These are phyloP conservation scores for Cladophialophora immunda DNA, from an alignment of 2,329 filamentous ascomycete genomes.

Conservation along the genomic window DNA sequence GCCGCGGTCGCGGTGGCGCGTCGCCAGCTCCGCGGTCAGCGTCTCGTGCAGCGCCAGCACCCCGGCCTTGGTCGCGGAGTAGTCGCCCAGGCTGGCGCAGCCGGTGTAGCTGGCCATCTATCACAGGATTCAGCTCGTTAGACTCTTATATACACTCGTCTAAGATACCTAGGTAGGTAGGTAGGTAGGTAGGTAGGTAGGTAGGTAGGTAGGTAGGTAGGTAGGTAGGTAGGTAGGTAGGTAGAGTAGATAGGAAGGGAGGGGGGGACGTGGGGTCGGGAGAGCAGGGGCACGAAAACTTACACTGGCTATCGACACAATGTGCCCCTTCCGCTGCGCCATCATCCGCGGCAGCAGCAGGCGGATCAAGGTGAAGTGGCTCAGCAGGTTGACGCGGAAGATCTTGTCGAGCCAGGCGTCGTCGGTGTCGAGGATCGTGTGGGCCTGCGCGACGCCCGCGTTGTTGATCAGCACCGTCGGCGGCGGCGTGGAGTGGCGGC, in stretches of 20 bases:
- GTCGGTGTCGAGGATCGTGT: slow-evolving; percentile 66
- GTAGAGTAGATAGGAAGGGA: not conserved
- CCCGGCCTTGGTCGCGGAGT: slow-evolving; percentile 72
- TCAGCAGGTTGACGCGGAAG: slow-evolving; percentile 74
- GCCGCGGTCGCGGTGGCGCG: slow-evolving; percentile 56
- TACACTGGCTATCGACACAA: slow-evolving; percentile 71
- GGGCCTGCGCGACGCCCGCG: slow-evolving; percentile 68
- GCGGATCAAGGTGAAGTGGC: slow-evolving; percentile 71
- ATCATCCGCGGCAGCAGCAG: slow-evolving; percentile 74
- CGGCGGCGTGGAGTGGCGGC: slow-evolving; percentile 47
- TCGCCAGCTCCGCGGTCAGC: slow-evolving; percentile 65
- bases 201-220: too few species aligned
- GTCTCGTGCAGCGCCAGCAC: slow-evolving; percentile 74
- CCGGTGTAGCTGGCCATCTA: slow-evolving; percentile 67
- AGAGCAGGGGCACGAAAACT: not conserved
- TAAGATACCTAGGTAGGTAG: too few species aligned
- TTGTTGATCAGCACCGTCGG: slow-evolving; percentile 79
- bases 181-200: too few species aligned
- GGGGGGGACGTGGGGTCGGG: not conserved
- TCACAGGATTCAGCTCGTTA: too few species aligned
- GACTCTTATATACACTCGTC: too few species aligned
- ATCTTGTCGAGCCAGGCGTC: slow-evolving; percentile 70
- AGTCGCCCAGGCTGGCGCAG: slow-evolving; percentile 72
- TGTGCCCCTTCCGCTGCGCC: slow-evolving; percentile 71
- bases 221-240: too few species aligned